Base-by-base conservation (phyloP, 192 early-diverging fungal species). In the Kappamyces sp. region DNA sequence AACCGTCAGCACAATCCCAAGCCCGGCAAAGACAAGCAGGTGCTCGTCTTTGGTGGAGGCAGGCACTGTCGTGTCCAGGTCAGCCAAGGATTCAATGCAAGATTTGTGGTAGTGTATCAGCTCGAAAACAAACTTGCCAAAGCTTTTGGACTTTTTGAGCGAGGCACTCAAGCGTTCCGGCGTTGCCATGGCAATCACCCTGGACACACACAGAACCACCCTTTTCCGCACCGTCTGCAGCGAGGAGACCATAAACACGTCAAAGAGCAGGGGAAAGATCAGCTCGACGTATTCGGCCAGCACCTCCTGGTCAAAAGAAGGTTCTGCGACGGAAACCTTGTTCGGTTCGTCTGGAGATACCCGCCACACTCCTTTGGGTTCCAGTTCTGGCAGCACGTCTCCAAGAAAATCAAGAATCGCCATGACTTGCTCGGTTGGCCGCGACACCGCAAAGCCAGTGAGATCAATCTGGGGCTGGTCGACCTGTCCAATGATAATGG, bases 181-280 rank as follows among this genome's bases (percentile, higher is more conserved):
- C 68, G 0, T 80, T 50, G 13, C 71, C 3, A 49, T 4, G 76
- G 77, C 58, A 85, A 47, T 77, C 53, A 6, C 63, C 54, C 49
- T 79, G 8, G 86, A 73, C 1, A 85, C 69, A 13, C 80, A 72
- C 63, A 90, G 73, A 34, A 82, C 67, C 32, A 63, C 54, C 15
- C 57, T 57, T 8, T 64, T 84, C 5, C 89, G 82, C 3, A 86
- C 70, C 31, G 64, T 66, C 3, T 75, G 50, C 47, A 88, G 83
- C 7, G 87, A 83, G 0, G 86, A 87, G 0, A 83, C 77, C 1
- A 74, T 64, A 60, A 88, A 90, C 0, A 92, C 77, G 46, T 87
- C 80, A 36, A 89, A 72, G 55, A 91, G 47, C 9, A 87, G 70
- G 4, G 90, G 91, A 5, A 91, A 64, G 13, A 89, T 50, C 32